A percentile compares a stretch with the other conserved stretches of the same genome.
These are phyloP conservation scores for Primulina huaijiensis DNA, from an alignment of 257 asterid genomes.

Conservation along the genomic window DNA sequence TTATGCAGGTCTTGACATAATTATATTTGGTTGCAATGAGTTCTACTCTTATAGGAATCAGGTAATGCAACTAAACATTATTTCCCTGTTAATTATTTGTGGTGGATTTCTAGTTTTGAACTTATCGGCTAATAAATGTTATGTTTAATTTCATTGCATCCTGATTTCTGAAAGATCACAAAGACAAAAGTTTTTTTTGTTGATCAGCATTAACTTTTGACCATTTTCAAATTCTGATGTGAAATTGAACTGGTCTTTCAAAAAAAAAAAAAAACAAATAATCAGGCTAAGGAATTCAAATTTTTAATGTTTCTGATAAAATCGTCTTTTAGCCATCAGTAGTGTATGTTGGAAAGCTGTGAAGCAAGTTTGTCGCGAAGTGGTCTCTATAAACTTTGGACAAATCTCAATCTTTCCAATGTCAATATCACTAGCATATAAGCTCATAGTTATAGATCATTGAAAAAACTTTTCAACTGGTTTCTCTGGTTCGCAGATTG, in stretches of 20 bases:
- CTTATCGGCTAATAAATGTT: background rate
- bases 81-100: conserved; percentile 17
- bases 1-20: conserved; percentile 85
- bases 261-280: no score
- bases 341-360: conserved; percentile 5
- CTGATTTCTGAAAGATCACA: conserved; percentile 4
- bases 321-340: conserved; percentile 8
- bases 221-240: background rate
- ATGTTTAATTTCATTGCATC: conserved; percentile 12
- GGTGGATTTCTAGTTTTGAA: conserved; percentile 7
- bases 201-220: background rate
- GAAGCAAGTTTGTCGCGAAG: background rate
- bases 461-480: conserved; percentile 5
- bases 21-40: conserved; percentile 88
- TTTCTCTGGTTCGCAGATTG: conserved; percentile 53
- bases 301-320: background rate
- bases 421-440: background rate
- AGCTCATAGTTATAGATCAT: background rate
- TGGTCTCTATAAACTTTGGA: background rate
- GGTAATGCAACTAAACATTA: conserved; percentile 40
- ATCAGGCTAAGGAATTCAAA: background rate
- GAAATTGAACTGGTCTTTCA: background rate
- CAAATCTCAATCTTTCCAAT: background rate
- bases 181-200: background rate
- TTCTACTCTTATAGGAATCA: conserved; percentile 91